These are phyloP conservation scores for Biscutella laevigata DNA, from an alignment of 441 rosid species.

Conservation along the genomic window DNA sequence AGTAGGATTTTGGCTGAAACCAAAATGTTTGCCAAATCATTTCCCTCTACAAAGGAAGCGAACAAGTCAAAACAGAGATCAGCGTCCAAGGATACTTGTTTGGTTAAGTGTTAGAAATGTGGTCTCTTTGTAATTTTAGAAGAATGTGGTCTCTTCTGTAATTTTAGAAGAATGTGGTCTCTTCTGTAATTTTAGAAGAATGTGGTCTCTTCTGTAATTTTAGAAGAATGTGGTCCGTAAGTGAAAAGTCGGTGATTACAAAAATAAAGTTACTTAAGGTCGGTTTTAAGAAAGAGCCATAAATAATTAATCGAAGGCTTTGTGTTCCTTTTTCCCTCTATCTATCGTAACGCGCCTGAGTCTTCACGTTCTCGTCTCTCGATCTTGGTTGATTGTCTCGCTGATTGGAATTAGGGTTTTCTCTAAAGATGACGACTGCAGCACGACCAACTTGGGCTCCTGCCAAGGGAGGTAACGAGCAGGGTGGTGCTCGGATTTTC, in stretches of 20 bases:
- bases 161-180: neutral
- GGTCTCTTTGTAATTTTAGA: conserved; percentile 47
- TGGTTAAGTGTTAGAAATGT: conserved; percentile 52
- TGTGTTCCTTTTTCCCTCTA: neutral
- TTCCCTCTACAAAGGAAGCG: conserved; percentile 39
- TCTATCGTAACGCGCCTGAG: neutral
- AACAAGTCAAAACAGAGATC: conserved; percentile 41
- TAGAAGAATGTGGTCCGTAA: too few species aligned
- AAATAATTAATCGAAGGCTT: neutral
- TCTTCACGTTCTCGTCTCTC: conserved; percentile 15
- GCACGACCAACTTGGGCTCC: conserved; percentile 99
- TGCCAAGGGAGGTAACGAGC: conserved; percentile 96
- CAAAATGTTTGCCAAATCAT: conserved; percentile 37
- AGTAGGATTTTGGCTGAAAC: conserved; percentile 60
- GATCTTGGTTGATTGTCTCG: conserved; percentile 14
- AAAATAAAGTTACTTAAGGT: neutral
- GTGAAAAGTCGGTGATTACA: neutral
- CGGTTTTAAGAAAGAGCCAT: neutral
- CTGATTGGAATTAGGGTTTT: conserved; percentile 14
- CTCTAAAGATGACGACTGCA: conserved; percentile 66
- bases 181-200: too few species aligned
- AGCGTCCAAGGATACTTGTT: conserved; percentile 43
- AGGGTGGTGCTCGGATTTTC: conserved; percentile 88
- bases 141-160: too few species aligned
- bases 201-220: too few species aligned